These are phyloP conservation scores for Kickxella alabastrina DNA, from an alignment of 192 early-diverging fungal genomes.

Conservation along the genomic window DNA sequence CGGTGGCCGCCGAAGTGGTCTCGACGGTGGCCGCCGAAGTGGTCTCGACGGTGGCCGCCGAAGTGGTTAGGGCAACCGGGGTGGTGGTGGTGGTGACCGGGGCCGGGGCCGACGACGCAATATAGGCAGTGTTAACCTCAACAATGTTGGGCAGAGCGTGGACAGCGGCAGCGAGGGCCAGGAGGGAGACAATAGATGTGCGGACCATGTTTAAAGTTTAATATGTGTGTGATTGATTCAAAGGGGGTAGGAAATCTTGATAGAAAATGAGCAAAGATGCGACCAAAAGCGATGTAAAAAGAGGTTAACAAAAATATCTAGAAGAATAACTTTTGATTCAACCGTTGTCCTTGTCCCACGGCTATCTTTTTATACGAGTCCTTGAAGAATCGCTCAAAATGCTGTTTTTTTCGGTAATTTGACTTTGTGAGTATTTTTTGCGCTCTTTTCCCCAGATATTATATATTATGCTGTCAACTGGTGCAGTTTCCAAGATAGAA, in stretches of 20 bases:
- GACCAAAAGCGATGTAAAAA: conserved; percentile 4
- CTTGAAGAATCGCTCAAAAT: neutral
- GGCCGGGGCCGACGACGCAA: conserved; percentile 15
- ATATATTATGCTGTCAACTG: neutral
- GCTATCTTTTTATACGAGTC: neutral
- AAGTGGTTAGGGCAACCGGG: neutral
- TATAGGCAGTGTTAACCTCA: conserved; percentile 42
- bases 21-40: neutral
- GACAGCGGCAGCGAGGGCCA: conserved; percentile 41
- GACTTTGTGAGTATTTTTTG: neutral
- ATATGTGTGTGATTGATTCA: conserved; percentile 5
- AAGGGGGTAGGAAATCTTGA: too few species aligned
- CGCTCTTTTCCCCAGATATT: neutral
- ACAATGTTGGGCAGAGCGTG: conserved; percentile 33
- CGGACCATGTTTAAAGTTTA: conserved; percentile 27
- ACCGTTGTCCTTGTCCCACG: neutral
- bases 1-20: neutral
- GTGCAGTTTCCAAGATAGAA: too few species aligned
- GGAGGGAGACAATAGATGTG: conserved; percentile 37
- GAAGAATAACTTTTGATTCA: too few species aligned
- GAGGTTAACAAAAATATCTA: neutral
- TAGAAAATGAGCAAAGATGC: too few species aligned
- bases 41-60: conserved; percentile 7
- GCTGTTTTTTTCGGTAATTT: conserved; percentile 3
- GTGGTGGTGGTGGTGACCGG: neutral